Conservation (phyloP, 441 rosid genomes). For the Viola pubescens region DNA sequence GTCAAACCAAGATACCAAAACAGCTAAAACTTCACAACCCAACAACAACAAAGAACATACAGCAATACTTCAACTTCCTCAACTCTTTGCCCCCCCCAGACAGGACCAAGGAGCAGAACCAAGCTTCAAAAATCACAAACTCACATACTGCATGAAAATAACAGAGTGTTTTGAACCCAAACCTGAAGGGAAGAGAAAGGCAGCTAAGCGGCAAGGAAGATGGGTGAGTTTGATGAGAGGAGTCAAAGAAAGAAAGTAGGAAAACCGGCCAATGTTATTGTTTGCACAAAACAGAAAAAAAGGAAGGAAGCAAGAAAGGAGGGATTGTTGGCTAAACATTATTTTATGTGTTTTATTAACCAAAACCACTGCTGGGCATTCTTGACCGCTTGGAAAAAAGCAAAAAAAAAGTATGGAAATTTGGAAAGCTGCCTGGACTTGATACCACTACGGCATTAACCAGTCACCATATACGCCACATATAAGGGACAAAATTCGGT, state of each 20-base stretch:
- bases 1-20: slow-evolving; percentile 11
- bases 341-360: not conserved
- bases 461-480: too few relatives aligned
- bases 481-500: too few relatives aligned
- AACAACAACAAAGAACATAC: not conserved
- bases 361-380: not conserved
- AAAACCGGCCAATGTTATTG: not conserved
- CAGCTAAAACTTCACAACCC: slow-evolving; percentile 6
- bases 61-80: not conserved
- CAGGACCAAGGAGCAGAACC: too few relatives aligned
- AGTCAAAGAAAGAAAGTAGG: not conserved
- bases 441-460: too few relatives aligned
- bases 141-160: not conserved
- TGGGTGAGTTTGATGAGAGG: not conserved
- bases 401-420: too few relatives aligned
- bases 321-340: not conserved
- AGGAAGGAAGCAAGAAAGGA: not conserved
- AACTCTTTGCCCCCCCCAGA: not conserved
- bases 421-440: too few relatives aligned
- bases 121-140: not conserved
- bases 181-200: slow-evolving; percentile 9
- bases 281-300: not conserved
- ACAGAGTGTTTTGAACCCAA: not conserved
- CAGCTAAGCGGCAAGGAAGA: not conserved
- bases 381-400: slow-evolving; percentile 3